Evolutionary conservation across 2,329 filamentous ascomycete species (phyloP), one percentile per base, ranked within the genome.

Genomic region (Verticillium alfalfae): DNA sequence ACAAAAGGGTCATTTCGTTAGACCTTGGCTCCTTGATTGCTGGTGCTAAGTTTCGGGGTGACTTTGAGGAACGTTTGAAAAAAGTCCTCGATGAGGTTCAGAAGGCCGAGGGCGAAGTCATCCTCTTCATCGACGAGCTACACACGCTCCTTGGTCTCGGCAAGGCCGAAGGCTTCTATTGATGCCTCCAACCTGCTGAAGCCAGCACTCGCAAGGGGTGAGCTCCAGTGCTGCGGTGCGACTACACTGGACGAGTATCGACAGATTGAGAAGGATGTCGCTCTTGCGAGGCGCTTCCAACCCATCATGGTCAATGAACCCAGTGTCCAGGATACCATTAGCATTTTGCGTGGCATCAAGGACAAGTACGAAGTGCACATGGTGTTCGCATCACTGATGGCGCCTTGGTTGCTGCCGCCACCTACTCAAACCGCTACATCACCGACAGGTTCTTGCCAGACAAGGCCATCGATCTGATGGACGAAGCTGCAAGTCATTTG

Each of bases 351-450:
- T 70, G 95, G 94, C 57, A 97, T 99, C 79, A 98, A 98, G 72
- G 93, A 98, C 71, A 92, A 93, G 67, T 99, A 99, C 70, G 95
- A 98, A 74, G 92, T 98, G 0, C 95, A 98, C 95, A 99, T 70
- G 94, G 95, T 76, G 94, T 98, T 0, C 85, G 93, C 60, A 98
- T 99, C 67, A 96, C 92, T 0, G 95, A 98, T 69, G 89, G 90
- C 2, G 93, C 95, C 7, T 79, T 98, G 12, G 94, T 99, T 15
- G 93, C 95, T 1, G 94, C 95, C 2, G 93, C 94, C 2, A 91
- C 92, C 0, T 91, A 96, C 71, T 95, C 91, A 65, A 98, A 98
- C 70, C 90, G 95, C 59, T 99, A 98, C 74, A 95, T 99, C 67
- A 97, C 93, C 15, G 94, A 98, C 71, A 89, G 95, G 1, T 98